These are phyloP conservation scores for Plasmodium inui DNA, from an alignment of 169 alveolate species.

Conservation along the genomic window DNA sequence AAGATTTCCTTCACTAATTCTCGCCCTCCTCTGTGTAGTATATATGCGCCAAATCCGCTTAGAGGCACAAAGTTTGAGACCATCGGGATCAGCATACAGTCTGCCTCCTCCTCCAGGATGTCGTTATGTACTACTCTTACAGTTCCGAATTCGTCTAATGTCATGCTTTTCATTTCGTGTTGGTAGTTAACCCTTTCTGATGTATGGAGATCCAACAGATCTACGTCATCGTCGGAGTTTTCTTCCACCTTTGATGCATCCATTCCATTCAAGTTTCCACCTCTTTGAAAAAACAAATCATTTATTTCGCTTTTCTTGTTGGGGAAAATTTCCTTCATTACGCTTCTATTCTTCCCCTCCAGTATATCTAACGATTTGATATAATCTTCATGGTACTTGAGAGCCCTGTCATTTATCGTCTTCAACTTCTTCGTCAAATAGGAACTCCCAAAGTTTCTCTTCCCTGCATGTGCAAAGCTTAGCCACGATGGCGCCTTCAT, in stretches of 20 bases:
- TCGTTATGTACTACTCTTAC: slow-evolving; percentile 68
- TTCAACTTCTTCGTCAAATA: slow-evolving; percentile 62
- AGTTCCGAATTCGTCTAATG: slow-evolving; percentile 38
- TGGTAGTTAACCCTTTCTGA: slow-evolving; percentile 9
- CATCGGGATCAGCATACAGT: slow-evolving; percentile 75
- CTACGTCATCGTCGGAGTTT: slow-evolving; percentile 3
- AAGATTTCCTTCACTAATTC: slow-evolving; percentile 73
- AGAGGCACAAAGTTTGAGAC: slow-evolving; percentile 71
- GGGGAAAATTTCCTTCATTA: slow-evolving; percentile 73
- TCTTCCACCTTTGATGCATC: neutral
- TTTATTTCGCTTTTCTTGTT: slow-evolving; percentile 73
- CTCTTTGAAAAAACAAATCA: slow-evolving; percentile 66
- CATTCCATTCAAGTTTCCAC: neutral
- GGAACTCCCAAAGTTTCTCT: slow-evolving; percentile 67
- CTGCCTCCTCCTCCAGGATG: slow-evolving; percentile 72
- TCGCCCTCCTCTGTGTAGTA: slow-evolving; percentile 70
- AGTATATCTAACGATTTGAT: slow-evolving; percentile 52
- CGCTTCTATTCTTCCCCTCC: slow-evolving; percentile 75
- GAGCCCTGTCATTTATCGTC: slow-evolving; percentile 65
- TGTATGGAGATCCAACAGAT: slow-evolving; percentile 4
- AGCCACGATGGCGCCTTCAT: neutral
- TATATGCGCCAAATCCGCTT: slow-evolving; percentile 74
- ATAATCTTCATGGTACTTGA: slow-evolving; percentile 66
- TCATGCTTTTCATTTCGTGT: slow-evolving; percentile 68
- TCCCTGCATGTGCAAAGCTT: neutral